These are phyloP conservation scores for Xerocomus potaroensis DNA, from an alignment of 768 basidiomycete genomes.

Conservation along the genomic window DNA sequence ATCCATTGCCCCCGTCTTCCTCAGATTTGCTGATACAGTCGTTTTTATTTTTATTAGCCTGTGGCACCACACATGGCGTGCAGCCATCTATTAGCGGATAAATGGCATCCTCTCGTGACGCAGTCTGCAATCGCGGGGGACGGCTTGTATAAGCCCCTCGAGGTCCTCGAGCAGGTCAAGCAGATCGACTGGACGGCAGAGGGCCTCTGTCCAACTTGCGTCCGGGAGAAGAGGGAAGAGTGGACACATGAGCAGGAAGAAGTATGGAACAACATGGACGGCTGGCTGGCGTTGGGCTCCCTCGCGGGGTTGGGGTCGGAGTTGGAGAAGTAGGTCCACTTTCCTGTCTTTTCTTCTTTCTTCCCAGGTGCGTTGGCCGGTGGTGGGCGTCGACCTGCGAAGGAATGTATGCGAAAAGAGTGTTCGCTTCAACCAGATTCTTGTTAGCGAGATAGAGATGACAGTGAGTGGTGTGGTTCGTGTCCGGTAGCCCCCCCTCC, in stretches of 20 bases:
- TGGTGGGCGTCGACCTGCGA: neutral
- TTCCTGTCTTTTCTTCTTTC: neutral
- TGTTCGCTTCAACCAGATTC: no score
- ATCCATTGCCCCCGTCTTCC: neutral
- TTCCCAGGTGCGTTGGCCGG: neutral
- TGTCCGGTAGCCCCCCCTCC: no score
- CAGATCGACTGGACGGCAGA: slow-evolving; percentile 51
- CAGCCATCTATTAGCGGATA: slow-evolving; percentile 66
- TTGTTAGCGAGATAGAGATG: no score
- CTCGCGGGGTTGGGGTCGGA: neutral
- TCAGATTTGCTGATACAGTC: neutral
- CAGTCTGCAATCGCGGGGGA: slow-evolving; percentile 57
- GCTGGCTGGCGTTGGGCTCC: slow-evolving; percentile 41
- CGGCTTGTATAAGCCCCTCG: slow-evolving; percentile 67
- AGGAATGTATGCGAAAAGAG: neutral
- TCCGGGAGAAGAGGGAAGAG: slow-evolving; percentile 55
- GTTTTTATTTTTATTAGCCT: slow-evolving; percentile 25
- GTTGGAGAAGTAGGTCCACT: neutral
- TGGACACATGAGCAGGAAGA: slow-evolving; percentile 58
- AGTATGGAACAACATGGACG: slow-evolving; percentile 59
- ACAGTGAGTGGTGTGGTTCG: no score
- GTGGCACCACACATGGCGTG: slow-evolving; percentile 70
- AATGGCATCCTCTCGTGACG: slow-evolving; percentile 70
- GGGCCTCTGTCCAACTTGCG: slow-evolving; percentile 59
- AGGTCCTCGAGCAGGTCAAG: slow-evolving; percentile 62